Percentiles rank a stretch among this genome's conserved stretches.
phyloP scores from a whole-genome alignment of 2,329 filamentous ascomycete genomes.

The Exophiala oligosperma region DNA sequence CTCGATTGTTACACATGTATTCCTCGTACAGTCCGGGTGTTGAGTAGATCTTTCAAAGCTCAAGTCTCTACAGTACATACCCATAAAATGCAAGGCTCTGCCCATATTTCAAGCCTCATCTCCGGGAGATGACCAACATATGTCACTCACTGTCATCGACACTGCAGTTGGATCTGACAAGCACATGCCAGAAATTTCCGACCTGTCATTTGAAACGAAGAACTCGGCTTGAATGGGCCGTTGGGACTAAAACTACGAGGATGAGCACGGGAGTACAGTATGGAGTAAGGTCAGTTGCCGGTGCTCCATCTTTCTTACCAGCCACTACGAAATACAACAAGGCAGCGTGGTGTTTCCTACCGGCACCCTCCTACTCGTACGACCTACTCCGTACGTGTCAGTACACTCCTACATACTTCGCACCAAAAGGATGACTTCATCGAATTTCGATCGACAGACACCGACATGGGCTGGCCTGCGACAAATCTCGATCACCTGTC shows the following conservation, averaged over 20 bases:
- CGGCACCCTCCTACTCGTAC: too few relatives aligned
- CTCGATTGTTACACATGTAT: too few relatives aligned
- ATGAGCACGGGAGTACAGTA: background rate
- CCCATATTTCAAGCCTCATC: background rate
- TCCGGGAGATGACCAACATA: constrained; percentile 1
- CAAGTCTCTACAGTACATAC: too few relatives aligned
- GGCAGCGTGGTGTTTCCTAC: too few relatives aligned
- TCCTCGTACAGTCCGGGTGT: too few relatives aligned
- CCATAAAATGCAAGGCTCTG: background rate
- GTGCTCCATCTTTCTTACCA: too few relatives aligned
- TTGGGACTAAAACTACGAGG: background rate
- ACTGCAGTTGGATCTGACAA: constrained; percentile 8
- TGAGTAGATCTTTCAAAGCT: background rate
- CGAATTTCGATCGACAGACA: constrained; percentile 8
- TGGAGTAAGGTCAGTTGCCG: too few relatives aligned
- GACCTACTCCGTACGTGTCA: too few relatives aligned
- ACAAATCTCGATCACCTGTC: background rate
- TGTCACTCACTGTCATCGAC: constrained; percentile 16
- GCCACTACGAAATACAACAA: too few relatives aligned
- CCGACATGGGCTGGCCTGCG: background rate
- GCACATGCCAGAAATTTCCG: constrained; percentile 6
- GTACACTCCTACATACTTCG: too few relatives aligned
- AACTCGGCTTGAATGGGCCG: background rate
- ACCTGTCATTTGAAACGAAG: constrained; percentile 13
- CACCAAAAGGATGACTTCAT: constrained; percentile 1